Conservation (phyloP, 2,329 filamentous ascomycete genomes). For the Hysterium pulicare region DNA sequence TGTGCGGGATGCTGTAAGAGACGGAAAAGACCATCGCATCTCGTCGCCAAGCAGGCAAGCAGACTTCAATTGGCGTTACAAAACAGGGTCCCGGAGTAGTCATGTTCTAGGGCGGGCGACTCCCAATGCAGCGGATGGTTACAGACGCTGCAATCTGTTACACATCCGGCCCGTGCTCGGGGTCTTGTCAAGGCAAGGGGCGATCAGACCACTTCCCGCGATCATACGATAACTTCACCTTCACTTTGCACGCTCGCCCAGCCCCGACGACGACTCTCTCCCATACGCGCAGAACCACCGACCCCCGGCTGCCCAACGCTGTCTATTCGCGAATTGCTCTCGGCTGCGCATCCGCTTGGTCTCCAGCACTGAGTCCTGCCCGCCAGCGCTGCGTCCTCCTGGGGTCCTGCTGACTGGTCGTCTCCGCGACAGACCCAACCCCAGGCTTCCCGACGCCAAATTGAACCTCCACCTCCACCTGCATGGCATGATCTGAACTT, state of each 20-base stretch:
- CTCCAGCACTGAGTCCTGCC: not conserved
- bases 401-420: not conserved
- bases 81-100: too few relatives aligned
- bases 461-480: slow-evolving; percentile 1
- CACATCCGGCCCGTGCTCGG: too few relatives aligned
- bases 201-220: not conserved
- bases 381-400: not conserved
- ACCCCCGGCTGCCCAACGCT: not conserved
- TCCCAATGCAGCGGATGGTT: not conserved
- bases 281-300: not conserved
- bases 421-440: not conserved
- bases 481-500: slow-evolving; percentile 12
- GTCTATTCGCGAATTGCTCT: not conserved
- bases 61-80: too few relatives aligned
- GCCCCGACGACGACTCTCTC: not conserved
- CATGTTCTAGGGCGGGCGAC: not conserved
- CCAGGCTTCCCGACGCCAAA: not conserved
- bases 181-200: too few relatives aligned
- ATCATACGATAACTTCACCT: not conserved
- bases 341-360: not conserved
- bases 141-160: too few relatives aligned
- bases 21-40: too few relatives aligned
- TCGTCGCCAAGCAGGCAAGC: too few relatives aligned
- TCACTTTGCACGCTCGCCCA: not conserved
- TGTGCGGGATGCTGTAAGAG: too few relatives aligned